These are phyloP conservation scores for Azolla pinnata DNA, from an alignment of 75 land plant genomes.

Conservation along the genomic window DNA sequence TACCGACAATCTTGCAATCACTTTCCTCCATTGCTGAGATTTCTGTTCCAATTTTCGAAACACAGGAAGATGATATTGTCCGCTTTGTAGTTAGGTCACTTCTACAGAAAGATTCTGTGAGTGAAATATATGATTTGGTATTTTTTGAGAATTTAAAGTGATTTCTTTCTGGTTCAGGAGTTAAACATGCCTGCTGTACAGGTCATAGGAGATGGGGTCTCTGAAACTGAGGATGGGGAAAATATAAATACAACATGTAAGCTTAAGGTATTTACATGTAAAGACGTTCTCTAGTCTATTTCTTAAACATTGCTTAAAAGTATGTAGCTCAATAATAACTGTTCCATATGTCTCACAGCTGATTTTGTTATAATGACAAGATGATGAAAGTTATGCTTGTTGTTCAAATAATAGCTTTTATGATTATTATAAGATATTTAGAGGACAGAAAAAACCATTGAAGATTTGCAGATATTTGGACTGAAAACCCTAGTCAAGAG, in stretches of 20 bases:
- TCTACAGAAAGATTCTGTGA: conserved; percentile 40
- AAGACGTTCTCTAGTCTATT: too few relatives aligned
- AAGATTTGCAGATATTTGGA: conserved; percentile 73
- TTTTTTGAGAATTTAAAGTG: not conserved
- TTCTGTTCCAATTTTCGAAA: conserved; percentile 91
- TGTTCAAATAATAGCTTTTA: not conserved
- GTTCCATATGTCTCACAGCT: too few relatives aligned
- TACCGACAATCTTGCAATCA: conserved; percentile 82
- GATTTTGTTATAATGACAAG: too few relatives aligned
- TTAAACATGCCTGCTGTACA: not conserved
- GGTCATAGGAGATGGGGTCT: conserved; percentile 3
- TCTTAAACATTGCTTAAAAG: too few relatives aligned
- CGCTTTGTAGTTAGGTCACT: conserved; percentile 55
- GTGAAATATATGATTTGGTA: too few relatives aligned
- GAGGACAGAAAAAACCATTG: too few relatives aligned
- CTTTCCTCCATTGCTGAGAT: conserved; percentile 82
- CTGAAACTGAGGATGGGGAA: conserved; percentile 37
- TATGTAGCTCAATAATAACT: too few relatives aligned
- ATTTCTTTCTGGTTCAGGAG: not conserved
- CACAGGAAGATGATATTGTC: conserved; percentile 75
- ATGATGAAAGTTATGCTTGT: too few relatives aligned
- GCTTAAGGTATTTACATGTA: conserved; percentile 84
- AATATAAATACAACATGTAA: conserved; percentile 55
- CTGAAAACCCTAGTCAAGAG: conserved; percentile 83
- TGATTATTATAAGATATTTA: too few relatives aligned